Base-by-base conservation (phyloP, 192 early-diverging fungal species). In the Chytriomyces hyalinus region DNA sequence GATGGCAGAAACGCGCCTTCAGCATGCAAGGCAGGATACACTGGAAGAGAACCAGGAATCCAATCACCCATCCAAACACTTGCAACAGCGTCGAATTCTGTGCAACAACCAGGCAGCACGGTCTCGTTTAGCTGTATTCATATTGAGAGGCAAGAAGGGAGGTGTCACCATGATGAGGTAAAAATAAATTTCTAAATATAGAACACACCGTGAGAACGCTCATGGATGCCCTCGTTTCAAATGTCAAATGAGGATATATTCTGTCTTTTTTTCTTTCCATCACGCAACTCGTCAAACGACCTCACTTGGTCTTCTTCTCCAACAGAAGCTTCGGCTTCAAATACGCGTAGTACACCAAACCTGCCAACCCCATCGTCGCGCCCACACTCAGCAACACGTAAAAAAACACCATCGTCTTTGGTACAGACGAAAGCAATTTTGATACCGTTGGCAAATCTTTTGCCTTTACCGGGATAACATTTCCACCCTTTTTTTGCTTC, bases 391-490 rank as follows among this genome's bases (percentile, higher is more conserved):
- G 15, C 10, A 64, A 13, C 65, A 67, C 44, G 61, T 79, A 79
- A 43, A 65, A 43, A 24, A 79, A 47, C 26, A 79, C 77, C n/a
- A 78, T 36, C 2, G 78, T 15, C 7, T 62, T 65, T 28, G 70
- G 65, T 6, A 79, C 75, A 64, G 78, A 75, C 17, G 51, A 43
- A 65, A 79, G 17, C 11, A 79, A 50, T 61, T 49, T 64, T 11
- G 78, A 59, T 3, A 79, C 65, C 6, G 78, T 79, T 10, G 78
- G 78, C 49, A 79, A 48, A 26, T 79, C 78, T 24, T 79, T 61
- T 43, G 72, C 63, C 13, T 57, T 68, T 8, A 79, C 74, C 36
- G 74, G 74, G n/a, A 70, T 78, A 13, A 79, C 20, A 59, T 64
- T 70, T 13, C 68, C 68, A 44, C 48, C 71, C 1, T 44, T 28